Evolutionary conservation across 1,139 yeast genomes (phyloP).

Genomic region (Candida smagusa): DNA sequence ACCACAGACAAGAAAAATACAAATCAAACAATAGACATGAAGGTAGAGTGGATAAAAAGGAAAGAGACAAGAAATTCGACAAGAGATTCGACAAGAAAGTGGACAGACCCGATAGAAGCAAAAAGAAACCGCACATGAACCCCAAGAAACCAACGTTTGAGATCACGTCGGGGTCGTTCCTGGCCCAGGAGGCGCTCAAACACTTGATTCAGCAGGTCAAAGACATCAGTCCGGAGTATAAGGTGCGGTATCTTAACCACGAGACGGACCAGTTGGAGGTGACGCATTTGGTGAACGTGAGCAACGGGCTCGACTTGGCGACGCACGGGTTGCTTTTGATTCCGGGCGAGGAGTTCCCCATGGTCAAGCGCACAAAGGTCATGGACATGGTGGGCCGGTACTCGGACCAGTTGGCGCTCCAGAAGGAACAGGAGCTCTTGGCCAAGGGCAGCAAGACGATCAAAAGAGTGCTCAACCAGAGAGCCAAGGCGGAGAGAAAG

Average conservation of each 20-base stretch:
- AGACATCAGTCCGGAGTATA: slow-evolving; percentile 17
- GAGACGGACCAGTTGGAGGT: slow-evolving; percentile 20
- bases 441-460: slow-evolving; percentile 35
- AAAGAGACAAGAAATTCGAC: not conserved
- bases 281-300: slow-evolving; percentile 24
- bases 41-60: not conserved
- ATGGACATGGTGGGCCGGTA: slow-evolving; percentile 34
- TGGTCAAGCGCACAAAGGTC: slow-evolving; percentile 26
- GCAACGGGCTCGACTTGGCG: slow-evolving; percentile 28
- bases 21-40: not conserved
- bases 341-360: slow-evolving; percentile 21
- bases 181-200: slow-evolving; percentile 29
- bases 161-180: slow-evolving; percentile 18
- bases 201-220: slow-evolving; percentile 28
- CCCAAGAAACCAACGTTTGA: slow-evolving; percentile 12
- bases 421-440: slow-evolving; percentile 31
- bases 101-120: not conserved
- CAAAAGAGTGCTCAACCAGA: slow-evolving; percentile 23
- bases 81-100: not conserved
- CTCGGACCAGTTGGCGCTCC: slow-evolving; percentile 30
- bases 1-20: not conserved
- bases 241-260: slow-evolving; percentile 27
- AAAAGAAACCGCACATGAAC: slow-evolving; percentile 5
- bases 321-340: slow-evolving; percentile 30
- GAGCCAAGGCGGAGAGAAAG: slow-evolving; percentile 33